phyloP scores from a whole-genome alignment of 2,329 filamentous ascomycete genomes.

The Aspergillus cejpii region DNA sequence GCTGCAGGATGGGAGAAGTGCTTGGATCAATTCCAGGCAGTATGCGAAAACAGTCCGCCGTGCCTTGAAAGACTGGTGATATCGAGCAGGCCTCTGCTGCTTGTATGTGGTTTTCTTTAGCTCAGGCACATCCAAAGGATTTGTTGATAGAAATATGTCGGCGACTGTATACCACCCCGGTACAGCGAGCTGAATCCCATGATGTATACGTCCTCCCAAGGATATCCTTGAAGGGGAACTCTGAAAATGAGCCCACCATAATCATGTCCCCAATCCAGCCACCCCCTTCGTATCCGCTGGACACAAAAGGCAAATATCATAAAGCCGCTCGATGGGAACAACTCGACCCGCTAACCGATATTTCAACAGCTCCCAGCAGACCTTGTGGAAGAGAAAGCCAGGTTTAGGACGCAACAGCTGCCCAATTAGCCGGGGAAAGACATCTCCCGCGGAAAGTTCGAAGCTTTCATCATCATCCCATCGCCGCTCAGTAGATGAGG shows the following conservation, averaged over 20 bases:
- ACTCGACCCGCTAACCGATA: constrained; percentile 9
- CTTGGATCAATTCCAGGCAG: constrained; percentile 17
- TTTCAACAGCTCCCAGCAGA: constrained; percentile 17
- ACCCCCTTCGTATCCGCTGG: constrained; percentile 6
- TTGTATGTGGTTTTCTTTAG: constrained; percentile 2
- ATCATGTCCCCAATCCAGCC: constrained; percentile 15
- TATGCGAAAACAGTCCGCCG: constrained; percentile 12
- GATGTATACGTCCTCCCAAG: constrained; percentile 13
- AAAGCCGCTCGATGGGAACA: constrained; percentile 14
- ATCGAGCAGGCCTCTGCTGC: background rate
- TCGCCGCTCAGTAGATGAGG: background rate
- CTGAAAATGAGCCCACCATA: constrained; percentile 14
- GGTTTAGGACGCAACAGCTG: constrained; percentile 2
- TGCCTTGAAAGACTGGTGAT: background rate
- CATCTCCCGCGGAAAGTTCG: constrained; percentile 7
- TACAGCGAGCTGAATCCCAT: constrained; percentile 3
- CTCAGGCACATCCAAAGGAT: background rate
- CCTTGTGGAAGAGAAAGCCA: constrained; percentile 18
- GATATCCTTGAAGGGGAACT: constrained; percentile 6
- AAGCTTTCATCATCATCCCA: constrained; percentile 9
- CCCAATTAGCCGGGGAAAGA: constrained; percentile 8
- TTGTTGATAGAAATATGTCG: constrained; percentile 4
- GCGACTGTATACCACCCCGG: constrained; percentile 5
- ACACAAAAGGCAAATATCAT: constrained; percentile 18
- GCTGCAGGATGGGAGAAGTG: constrained; percentile 8